These are phyloP conservation scores for Coriaria nepalensis DNA, from an alignment of 306 rosid species.

Conservation along the genomic window DNA sequence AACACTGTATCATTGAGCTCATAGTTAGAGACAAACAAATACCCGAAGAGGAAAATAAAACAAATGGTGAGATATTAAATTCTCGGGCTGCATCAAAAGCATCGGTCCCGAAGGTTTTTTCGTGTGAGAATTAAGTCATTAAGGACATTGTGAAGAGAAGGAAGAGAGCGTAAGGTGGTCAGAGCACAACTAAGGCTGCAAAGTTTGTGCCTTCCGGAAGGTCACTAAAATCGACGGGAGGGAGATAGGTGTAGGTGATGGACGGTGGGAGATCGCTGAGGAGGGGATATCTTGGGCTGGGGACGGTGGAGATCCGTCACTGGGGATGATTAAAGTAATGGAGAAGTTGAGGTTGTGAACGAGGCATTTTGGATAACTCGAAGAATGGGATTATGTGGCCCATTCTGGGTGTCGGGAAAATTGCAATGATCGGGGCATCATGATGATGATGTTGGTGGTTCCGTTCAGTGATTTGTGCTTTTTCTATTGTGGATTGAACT, in stretches of 20 bases:
- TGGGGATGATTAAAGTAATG: conserved; percentile 17
- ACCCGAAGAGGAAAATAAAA: conserved; percentile 4
- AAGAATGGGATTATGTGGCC: conserved; percentile 22
- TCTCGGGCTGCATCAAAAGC: conserved; percentile 13
- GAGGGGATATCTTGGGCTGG: conserved; percentile 3
- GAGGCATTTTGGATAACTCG: conserved; percentile 16
- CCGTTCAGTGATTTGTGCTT: too few species aligned
- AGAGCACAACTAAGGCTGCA: not conserved
- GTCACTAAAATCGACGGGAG: conserved; percentile 14
- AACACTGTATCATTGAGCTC: conserved; percentile 8
- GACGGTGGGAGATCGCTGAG: conserved; percentile 7
- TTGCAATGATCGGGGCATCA: too few species aligned
- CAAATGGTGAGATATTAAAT: conserved; percentile 1
- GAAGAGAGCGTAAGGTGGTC: conserved; percentile 16
- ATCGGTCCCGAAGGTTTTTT: conserved; percentile 6
- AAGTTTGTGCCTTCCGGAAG: not conserved
- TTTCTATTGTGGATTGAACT: too few species aligned
- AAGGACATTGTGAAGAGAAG: conserved; percentile 6
- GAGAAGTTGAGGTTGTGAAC: conserved; percentile 10
- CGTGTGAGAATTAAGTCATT: not conserved
- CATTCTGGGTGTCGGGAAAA: conserved; percentile 17
- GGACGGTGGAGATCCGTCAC: conserved; percentile 20
- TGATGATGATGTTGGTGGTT: too few species aligned
- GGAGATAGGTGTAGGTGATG: conserved; percentile 9
- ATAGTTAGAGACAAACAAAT: conserved; percentile 3